Base-by-base conservation (phyloP, 371 early-diverging fungal species). In the Mortierella sp. region DNA sequence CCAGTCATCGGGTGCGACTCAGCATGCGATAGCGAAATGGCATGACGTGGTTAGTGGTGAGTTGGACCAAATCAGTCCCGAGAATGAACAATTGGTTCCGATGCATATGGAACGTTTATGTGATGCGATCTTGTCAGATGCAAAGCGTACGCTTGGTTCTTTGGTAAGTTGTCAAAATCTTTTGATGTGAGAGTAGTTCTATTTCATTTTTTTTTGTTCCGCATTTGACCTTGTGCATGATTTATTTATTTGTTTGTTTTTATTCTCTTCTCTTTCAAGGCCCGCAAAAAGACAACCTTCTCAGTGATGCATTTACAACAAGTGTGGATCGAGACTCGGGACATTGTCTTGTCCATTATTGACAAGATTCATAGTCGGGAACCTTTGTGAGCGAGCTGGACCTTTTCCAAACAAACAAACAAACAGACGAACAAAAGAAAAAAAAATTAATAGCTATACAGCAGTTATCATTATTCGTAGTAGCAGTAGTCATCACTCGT, bases 41-140 rank as follows among this genome's bases (percentile, higher is more conserved):
- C 86, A 87, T 28, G 84, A 84, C 60, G 84, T 86, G 4, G 80
- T 89, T 1, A 83, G 84, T 81, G 89, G 89, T 2, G 82, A 86
- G 29, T 66, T 81, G 25, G 89, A 89, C 11, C 70, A 70, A 11
- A 87, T 89, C 26, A 85, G 81, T 56, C 60, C 62, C 1, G 85
- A 86, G 44, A 89, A 87, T 63, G 89, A 89, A 64, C 72, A 83
- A 16, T 72, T 81, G 53, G 83, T 84, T 3, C 68, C 83, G 0
- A 60, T 83, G 30, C 75, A 85, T 81, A 65, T 87, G n/a, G 79
- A 79, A 25, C 44, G 57, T 18, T 63, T 79, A 12, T 79, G 79
- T 23, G 73, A 79, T 29, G 62, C 61, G 14, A 60, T 79, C 37
- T 21, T 79, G 62, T 52, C 59, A 1, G 23, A 57, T 1, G 60